phyloP scores from a whole-genome alignment of 257 asterid genomes.

The Gardenia jasminoides region DNA sequence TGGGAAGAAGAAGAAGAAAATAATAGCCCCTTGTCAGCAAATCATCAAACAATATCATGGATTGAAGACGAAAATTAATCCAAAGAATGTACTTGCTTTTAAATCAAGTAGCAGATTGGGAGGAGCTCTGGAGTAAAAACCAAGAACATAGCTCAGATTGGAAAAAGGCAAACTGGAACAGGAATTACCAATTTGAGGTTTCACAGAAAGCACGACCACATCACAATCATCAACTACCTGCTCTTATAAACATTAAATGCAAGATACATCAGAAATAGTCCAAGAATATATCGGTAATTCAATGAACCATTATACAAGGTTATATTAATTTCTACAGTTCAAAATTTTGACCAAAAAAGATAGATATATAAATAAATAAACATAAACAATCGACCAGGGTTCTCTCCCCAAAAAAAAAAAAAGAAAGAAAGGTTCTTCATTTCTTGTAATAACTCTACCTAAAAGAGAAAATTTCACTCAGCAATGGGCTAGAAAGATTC shows the following conservation, averaged over 20 bases:
- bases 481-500: no score
- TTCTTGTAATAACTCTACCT: no score
- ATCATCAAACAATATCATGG: not conserved
- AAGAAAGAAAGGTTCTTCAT: no score
- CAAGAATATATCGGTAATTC: not conserved
- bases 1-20: no score
- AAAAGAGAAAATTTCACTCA: no score
- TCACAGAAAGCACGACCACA: slow-evolving; percentile 81
- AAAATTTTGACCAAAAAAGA: no score
- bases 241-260: slow-evolving; percentile 6
- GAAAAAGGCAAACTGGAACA: not conserved
- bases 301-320: no score
- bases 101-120: not conserved
- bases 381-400: no score
- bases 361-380: no score
- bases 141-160: not conserved
- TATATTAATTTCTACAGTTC: no score
- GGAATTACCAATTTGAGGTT: slow-evolving; percentile 84
- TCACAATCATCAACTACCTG: slow-evolving; percentile 93
- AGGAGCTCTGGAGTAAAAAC: not conserved
- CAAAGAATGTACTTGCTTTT: not conserved
- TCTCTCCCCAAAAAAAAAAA: no score
- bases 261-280: slow-evolving; percentile 7
- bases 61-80: not conserved
- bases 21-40: not conserved